phyloP scores from a whole-genome alignment of 495 filamentous ascomycete genomes.

The Margaritispora aquatica region DNA sequence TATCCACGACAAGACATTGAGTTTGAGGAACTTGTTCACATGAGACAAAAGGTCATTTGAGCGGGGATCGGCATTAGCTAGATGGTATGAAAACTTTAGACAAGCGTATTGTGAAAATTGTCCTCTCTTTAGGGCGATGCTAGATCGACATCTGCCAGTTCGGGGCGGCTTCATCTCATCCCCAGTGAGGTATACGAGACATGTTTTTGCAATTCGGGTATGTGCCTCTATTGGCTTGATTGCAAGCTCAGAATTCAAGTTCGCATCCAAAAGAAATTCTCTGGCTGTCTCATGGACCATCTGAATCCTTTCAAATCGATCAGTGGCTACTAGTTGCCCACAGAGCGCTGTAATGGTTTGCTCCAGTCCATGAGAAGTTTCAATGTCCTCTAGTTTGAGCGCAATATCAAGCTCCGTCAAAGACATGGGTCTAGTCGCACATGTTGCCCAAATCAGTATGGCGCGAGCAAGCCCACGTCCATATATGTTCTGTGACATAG shows the following conservation, averaged over 20 bases:
- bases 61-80: background rate
- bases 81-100: conserved; percentile 4
- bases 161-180: conserved; percentile 26
- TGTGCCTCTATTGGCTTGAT: conserved; percentile 24
- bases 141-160: too few relatives aligned
- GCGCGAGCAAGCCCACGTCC: conserved; percentile 10
- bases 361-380: conserved; percentile 3
- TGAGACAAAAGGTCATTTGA: background rate
- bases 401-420: conserved; percentile 9
- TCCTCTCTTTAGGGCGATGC: background rate
- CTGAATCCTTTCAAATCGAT: conserved; percentile 26
- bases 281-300: conserved; percentile 37
- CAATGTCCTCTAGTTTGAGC: conserved; percentile 12
- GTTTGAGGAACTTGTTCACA: background rate
- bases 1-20: conserved; percentile 8
- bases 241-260: conserved; percentile 25
- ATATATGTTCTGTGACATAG: background rate
- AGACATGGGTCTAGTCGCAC: conserved; percentile 3
- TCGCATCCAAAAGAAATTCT: conserved; percentile 8
- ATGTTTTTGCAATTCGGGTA: conserved; percentile 23
- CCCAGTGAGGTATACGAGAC: conserved; percentile 25
- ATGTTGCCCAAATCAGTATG: conserved; percentile 16
- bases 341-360: conserved; percentile 19
- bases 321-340: conserved; percentile 34
- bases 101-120: conserved; percentile 2